A percentile compares a stretch with the other conserved stretches of the same genome.
Conservation (phyloP, 371 early-diverging fungal genomes). For the Mortierella sp. region DNA sequence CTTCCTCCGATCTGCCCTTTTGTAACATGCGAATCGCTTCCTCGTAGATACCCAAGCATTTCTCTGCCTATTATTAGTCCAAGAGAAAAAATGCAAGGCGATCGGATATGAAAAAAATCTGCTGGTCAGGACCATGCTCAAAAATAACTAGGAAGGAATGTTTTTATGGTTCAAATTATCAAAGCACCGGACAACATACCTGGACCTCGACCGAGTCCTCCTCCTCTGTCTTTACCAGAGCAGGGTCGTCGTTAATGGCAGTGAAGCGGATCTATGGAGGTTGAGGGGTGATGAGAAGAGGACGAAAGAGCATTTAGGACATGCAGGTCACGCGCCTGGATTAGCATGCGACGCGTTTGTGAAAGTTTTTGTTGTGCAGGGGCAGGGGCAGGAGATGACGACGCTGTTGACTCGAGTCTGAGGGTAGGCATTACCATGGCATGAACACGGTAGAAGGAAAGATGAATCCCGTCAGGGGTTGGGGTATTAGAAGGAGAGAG, state of each 20-base stretch:
- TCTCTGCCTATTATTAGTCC: constrained; percentile 60
- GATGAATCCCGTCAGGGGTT: neutral
- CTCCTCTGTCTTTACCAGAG: constrained; percentile 42
- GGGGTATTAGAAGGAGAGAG: neutral
- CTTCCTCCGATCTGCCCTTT: constrained; percentile 59
- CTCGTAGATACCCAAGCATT: constrained; percentile 63
- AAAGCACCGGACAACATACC: constrained; percentile 11
- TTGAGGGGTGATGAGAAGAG: neutral
- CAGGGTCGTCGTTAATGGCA: constrained; percentile 50
- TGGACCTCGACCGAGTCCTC: constrained; percentile 57
- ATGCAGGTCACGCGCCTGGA: constrained; percentile 4
- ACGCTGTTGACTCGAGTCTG: neutral
- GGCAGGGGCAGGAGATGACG: neutral
- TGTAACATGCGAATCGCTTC: constrained; percentile 64
- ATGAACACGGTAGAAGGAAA: neutral
- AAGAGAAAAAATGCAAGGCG: neutral
- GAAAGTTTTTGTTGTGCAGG: neutral
- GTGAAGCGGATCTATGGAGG: constrained; percentile 52
- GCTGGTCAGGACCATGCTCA: neutral
- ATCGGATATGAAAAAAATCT: neutral
- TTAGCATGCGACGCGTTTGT: constrained; percentile 1
- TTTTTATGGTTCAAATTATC: neutral
- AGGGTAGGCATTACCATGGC: neutral
- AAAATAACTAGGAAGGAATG: no score
- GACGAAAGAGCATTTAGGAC: neutral